These are phyloP conservation scores for Aspergillus pseudonomiae DNA, from an alignment of 2,329 filamentous ascomycete species.

Conservation along the genomic window DNA sequence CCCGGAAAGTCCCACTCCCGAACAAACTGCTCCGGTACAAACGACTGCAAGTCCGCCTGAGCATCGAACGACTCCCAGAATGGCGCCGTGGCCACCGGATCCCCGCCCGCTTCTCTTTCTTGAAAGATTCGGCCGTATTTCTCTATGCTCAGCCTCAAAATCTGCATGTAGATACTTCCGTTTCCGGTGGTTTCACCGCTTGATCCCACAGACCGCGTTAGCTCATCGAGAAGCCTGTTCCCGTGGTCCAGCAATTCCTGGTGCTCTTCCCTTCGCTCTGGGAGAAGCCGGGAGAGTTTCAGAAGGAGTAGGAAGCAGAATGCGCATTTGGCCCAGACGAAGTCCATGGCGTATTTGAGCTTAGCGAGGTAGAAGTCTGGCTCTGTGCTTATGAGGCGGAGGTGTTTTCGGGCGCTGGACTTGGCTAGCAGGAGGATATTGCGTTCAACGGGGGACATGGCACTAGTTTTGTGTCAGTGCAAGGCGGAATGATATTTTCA, in stretches of 20 bases:
- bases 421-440: slow-evolving; percentile 56
- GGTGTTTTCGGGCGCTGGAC: slow-evolving; percentile 53
- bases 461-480: slow-evolving; percentile 18
- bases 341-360: slow-evolving; percentile 59
- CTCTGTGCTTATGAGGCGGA: slow-evolving; percentile 52
- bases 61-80: slow-evolving; percentile 42
- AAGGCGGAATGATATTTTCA: not conserved
- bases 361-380: slow-evolving; percentile 53
- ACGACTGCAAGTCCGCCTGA: slow-evolving; percentile 55
- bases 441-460: slow-evolving; percentile 54
- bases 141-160: slow-evolving; percentile 53
- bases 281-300: slow-evolving; percentile 55
- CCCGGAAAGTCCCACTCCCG: slow-evolving; percentile 63
- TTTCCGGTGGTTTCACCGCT: slow-evolving; percentile 41
- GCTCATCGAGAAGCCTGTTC: slow-evolving; percentile 47
- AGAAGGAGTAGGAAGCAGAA: slow-evolving; percentile 61
- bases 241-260: slow-evolving; percentile 48
- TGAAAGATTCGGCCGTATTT: slow-evolving; percentile 53
- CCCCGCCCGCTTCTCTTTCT: slow-evolving; percentile 33
- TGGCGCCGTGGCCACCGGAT: slow-evolving; percentile 18
- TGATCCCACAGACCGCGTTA: slow-evolving; percentile 36
- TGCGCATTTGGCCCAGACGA: slow-evolving; percentile 62
- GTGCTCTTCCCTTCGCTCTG: slow-evolving; percentile 44
- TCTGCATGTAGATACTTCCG: slow-evolving; percentile 54
- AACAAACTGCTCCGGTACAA: slow-evolving; percentile 58